These are phyloP conservation scores for Sclerotinia borealis DNA, from an alignment of 2,329 filamentous ascomycete species.

Conservation along the genomic window DNA sequence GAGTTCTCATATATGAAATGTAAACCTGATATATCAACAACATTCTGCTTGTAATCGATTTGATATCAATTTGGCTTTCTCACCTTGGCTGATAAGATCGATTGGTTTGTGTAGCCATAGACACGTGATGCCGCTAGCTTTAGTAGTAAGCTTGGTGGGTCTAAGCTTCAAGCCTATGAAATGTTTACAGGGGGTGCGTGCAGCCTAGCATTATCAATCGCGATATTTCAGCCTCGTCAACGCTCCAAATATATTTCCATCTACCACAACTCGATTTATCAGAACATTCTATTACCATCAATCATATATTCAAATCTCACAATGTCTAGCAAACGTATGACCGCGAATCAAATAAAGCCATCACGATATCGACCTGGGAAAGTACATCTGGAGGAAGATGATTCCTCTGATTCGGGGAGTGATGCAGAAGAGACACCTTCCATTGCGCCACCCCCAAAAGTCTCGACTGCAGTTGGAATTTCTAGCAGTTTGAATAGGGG, in stretches of 20 bases:
- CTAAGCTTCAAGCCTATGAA: not conserved
- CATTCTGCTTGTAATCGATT: not conserved
- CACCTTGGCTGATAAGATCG: too few relatives aligned
- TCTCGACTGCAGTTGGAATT: constrained; percentile 50
- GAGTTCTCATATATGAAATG: too few relatives aligned
- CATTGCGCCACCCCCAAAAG: constrained; percentile 51
- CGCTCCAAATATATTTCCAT: constrained; percentile 1
- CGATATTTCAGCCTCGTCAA: constrained; percentile 22
- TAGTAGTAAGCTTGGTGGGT: not conserved
- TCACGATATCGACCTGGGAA: constrained; percentile 85
- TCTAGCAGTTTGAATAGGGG: constrained; percentile 48
- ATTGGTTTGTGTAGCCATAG: too few relatives aligned
- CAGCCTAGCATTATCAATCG: not conserved
- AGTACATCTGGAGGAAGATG: constrained; percentile 44
- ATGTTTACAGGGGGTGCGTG: not conserved
- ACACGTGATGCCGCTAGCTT: too few relatives aligned
- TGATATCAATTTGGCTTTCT: not conserved
- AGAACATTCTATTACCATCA: too few relatives aligned
- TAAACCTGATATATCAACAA: not conserved
- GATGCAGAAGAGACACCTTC: constrained; percentile 38
- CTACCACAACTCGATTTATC: not conserved
- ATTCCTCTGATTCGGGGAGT: constrained; percentile 48
- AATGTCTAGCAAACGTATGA: constrained; percentile 80
- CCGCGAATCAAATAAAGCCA: constrained; percentile 77
- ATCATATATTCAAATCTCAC: constrained; percentile 13